These are phyloP conservation scores for Penicillium macrosclerotiorum DNA, from an alignment of 495 filamentous ascomycete genomes.

Conservation along the genomic window DNA sequence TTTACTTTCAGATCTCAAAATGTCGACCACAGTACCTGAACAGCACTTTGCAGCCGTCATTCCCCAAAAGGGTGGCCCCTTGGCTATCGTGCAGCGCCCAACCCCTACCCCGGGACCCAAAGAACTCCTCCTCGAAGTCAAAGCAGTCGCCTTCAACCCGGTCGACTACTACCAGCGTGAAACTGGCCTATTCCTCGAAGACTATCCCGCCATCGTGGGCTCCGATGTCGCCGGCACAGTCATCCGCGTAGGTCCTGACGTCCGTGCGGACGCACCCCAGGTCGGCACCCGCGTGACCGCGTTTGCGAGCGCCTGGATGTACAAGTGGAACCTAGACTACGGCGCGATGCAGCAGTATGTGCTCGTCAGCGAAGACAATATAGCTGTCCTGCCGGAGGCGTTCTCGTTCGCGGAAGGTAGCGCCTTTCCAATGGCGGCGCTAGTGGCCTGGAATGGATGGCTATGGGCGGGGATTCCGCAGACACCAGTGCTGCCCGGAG, in stretches of 20 bases:
- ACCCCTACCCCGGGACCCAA: constrained; percentile 16
- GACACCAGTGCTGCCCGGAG: constrained; percentile 1
- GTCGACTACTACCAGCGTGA: constrained; percentile 37
- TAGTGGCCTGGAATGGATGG: constrained; percentile 12
- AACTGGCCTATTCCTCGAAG: constrained; percentile 22
- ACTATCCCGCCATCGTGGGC: constrained; percentile 41
- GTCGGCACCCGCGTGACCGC: constrained; percentile 30
- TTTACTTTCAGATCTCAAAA: not conserved
- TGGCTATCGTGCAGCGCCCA: constrained; percentile 7
- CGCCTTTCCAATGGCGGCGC: constrained; percentile 15
- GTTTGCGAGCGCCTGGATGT: constrained; percentile 32
- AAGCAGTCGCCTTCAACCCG: constrained; percentile 49
- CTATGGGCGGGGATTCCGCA: constrained; percentile 8
- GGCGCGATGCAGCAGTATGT: constrained; percentile 42
- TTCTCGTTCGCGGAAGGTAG: constrained; percentile 10
- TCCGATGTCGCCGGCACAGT: constrained; percentile 42
- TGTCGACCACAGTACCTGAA: constrained; percentile 4
- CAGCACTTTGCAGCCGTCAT: constrained; percentile 15
- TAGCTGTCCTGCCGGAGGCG: constrained; percentile 7
- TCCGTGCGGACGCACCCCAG: constrained; percentile 23
- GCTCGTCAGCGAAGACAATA: constrained; percentile 10
- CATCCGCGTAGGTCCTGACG: constrained; percentile 26
- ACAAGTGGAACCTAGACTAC: constrained; percentile 25
- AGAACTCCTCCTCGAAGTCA: constrained; percentile 42
- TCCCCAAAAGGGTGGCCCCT: constrained; percentile 9